phyloP scores from a whole-genome alignment of 768 basidiomycete genomes.

The Artomyces pyxidatus region DNA sequence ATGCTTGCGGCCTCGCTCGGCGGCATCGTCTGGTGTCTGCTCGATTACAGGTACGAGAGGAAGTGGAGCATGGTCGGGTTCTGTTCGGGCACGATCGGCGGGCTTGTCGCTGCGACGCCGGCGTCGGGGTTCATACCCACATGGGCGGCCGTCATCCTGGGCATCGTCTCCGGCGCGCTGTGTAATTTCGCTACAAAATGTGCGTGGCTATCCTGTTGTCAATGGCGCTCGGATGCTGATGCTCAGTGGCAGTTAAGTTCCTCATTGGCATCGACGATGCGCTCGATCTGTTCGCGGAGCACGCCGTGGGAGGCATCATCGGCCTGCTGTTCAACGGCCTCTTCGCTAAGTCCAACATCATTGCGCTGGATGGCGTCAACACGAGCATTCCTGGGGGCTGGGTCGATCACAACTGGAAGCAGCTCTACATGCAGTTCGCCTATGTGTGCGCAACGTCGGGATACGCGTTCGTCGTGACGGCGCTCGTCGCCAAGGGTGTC shows the following conservation, averaged over 20 bases:
- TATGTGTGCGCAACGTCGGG: constrained; percentile 76
- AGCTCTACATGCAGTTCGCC: constrained; percentile 79
- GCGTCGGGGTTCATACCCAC: constrained; percentile 75
- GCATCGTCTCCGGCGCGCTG: constrained; percentile 58
- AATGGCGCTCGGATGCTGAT: constrained; percentile 8
- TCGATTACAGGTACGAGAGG: constrained; percentile 72
- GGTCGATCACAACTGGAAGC: constrained; percentile 74
- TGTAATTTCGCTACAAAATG: constrained; percentile 84
- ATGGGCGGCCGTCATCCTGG: constrained; percentile 72
- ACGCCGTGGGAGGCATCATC: constrained; percentile 78
- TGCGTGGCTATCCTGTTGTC: constrained; percentile 25
- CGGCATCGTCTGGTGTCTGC: constrained; percentile 74
- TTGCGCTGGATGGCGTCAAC: constrained; percentile 67
- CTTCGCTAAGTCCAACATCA: constrained; percentile 78
- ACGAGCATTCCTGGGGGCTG: constrained; percentile 71
- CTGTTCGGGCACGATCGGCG: constrained; percentile 86
- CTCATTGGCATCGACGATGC: constrained; percentile 74
- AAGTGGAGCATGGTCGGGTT: constrained; percentile 90
- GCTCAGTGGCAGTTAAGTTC: constrained; percentile 46
- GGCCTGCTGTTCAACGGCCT: constrained; percentile 78
- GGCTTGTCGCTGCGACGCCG: constrained; percentile 84
- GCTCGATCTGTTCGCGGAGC: constrained; percentile 87
- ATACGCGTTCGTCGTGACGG: constrained; percentile 74
- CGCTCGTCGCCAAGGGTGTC: constrained; percentile 81
- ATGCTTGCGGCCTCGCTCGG: constrained; percentile 80